Evolutionary conservation across 108 stramenopile genomes (phyloP).

Genomic region (Mediolabrus comicus): DNA sequence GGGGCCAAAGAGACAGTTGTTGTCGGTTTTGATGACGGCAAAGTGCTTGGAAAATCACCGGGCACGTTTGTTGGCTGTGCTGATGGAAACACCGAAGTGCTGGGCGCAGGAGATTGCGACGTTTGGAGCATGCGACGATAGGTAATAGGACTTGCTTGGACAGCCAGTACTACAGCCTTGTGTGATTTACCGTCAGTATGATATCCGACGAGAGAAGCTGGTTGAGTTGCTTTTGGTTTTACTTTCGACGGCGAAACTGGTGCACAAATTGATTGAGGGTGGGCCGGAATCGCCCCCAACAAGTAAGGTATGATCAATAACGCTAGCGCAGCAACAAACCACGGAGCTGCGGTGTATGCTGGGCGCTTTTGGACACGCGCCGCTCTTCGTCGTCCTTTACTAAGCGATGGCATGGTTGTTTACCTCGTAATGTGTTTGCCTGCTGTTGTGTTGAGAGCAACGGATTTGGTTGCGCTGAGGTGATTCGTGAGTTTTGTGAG

Average conservation of each 20-base stretch:
- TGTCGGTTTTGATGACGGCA: background rate
- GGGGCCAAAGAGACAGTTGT: background rate
- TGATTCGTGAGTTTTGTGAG: too few species aligned
- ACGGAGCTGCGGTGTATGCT: background rate
- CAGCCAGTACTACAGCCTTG: background rate
- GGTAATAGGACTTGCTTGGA: background rate
- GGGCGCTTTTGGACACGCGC: background rate
- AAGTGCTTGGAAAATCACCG: background rate
- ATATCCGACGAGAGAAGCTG: background rate
- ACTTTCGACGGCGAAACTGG: background rate
- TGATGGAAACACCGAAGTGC: background rate
- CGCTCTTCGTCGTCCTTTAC: background rate
- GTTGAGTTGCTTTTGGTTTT: background rate
- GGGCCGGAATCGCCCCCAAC: background rate
- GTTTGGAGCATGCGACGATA: background rate
- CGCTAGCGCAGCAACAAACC: background rate
- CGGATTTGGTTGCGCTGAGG: too few species aligned
- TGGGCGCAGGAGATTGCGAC: background rate
- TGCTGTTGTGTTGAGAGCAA: too few species aligned
- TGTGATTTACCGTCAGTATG: background rate
- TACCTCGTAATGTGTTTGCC: too few species aligned
- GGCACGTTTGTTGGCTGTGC: background rate
- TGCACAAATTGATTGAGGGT: background rate
- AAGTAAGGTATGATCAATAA: background rate
- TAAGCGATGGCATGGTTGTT: too few species aligned